Evolutionary conservation across 2,329 filamentous ascomycete genomes (phyloP).

Genomic region (Claviceps spartinae): DNA sequence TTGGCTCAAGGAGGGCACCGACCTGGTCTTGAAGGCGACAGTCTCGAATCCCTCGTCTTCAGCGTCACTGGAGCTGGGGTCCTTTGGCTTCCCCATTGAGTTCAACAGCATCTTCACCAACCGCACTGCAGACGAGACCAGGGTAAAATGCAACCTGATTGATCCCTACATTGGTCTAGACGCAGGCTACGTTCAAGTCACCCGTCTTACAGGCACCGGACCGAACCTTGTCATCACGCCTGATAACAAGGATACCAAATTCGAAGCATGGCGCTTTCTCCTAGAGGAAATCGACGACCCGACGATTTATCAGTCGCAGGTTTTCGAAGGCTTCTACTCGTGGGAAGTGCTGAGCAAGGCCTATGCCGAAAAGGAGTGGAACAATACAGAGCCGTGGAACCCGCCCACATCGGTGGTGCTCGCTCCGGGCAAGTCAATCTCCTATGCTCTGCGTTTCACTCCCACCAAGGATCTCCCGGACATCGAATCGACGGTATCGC

Average conservation of each 20-base stretch:
- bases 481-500: constrained; percentile 32
- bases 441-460: constrained; percentile 38
- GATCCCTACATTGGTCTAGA: constrained; percentile 49
- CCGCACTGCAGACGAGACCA: constrained; percentile 32
- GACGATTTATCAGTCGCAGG: constrained; percentile 36
- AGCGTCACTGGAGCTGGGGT: constrained; percentile 41
- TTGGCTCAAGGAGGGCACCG: constrained; percentile 35
- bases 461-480: constrained; percentile 29
- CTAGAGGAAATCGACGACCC: constrained; percentile 26
- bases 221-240: constrained; percentile 41
- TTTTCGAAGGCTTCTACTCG: constrained; percentile 47
- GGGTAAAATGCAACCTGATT: constrained; percentile 36
- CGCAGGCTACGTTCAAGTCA: constrained; percentile 41
- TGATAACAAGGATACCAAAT: constrained; percentile 22
- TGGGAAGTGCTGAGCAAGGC: constrained; percentile 42
- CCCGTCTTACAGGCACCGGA: constrained; percentile 37
- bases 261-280: constrained; percentile 44
- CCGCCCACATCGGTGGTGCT: constrained; percentile 32
- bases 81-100: constrained; percentile 43
- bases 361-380: constrained; percentile 44
- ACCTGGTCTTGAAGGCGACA: constrained; percentile 29
- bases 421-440: constrained; percentile 28
- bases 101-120: constrained; percentile 50
- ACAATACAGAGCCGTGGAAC: constrained; percentile 38
- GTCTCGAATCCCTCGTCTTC: constrained; percentile 19